These are phyloP conservation scores for Blastobotrys petasosporus DNA, from an alignment of 1,139 yeast genomes.

Conservation along the genomic window DNA sequence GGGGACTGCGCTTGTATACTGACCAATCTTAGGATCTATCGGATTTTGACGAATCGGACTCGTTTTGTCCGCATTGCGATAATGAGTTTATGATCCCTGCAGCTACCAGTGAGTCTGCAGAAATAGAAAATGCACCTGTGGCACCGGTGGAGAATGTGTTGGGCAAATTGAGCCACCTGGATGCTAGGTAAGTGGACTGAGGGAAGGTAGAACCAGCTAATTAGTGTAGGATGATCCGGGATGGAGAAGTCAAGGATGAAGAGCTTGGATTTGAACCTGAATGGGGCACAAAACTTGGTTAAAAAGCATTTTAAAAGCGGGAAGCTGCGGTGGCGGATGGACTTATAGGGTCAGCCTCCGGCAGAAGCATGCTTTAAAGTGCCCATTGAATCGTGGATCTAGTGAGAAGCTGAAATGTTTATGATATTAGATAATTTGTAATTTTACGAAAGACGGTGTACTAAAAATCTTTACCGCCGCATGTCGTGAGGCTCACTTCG, in stretches of 20 bases:
- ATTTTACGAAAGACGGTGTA: too few species aligned
- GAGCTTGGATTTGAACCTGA: slow-evolving; percentile 27
- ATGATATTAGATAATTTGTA: too few species aligned
- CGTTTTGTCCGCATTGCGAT: slow-evolving; percentile 37
- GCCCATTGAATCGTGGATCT: too few species aligned
- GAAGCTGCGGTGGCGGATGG: too few species aligned
- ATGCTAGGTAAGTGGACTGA: slow-evolving; percentile 29
- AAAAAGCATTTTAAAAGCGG: slow-evolving; percentile 1
- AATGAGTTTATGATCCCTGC: slow-evolving; percentile 34
- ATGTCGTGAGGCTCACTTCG: too few species aligned
- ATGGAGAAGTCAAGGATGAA: slow-evolving; percentile 30
- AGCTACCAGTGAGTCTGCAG: slow-evolving; percentile 19
- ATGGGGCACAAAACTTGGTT: slow-evolving; percentile 12
- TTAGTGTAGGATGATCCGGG: slow-evolving; percentile 31
- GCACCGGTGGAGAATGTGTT: slow-evolving; percentile 18
- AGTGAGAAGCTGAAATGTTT: too few species aligned
- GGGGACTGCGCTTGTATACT: not conserved
- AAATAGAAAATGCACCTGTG: slow-evolving; percentile 7
- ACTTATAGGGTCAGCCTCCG: too few species aligned
- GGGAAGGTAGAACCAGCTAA: too few species aligned
- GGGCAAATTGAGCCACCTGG: slow-evolving; percentile 22
- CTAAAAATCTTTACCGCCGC: too few species aligned
- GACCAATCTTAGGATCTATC: slow-evolving; percentile 23
- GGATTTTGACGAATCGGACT: slow-evolving; percentile 35
- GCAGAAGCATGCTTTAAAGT: too few species aligned